phyloP scores from a whole-genome alignment of 371 early-diverging fungal genomes.

The Nosema muscidifuracis region DNA sequence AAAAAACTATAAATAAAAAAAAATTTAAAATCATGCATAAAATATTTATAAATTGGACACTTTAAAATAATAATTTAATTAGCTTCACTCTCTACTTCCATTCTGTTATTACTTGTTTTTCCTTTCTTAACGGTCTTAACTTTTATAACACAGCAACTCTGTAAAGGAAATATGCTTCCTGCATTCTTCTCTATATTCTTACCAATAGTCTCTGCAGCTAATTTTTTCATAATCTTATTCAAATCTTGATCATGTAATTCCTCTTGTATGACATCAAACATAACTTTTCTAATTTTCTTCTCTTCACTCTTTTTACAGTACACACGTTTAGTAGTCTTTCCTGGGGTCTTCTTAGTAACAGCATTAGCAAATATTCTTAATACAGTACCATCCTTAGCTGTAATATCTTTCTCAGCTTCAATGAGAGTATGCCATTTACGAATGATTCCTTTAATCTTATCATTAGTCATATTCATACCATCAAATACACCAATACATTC shows the following conservation, averaged over 20 bases:
- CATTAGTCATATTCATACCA: constrained; percentile 98
- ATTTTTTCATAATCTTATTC: constrained; percentile 89
- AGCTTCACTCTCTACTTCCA: constrained; percentile 22
- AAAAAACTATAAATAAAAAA: too few relatives aligned
- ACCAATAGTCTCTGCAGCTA: constrained; percentile 72
- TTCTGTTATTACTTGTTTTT: neutral
- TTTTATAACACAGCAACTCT: constrained; percentile 92
- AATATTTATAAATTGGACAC: too few relatives aligned
- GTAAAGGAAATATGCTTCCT: constrained; percentile 92
- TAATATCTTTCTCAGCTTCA: constrained; percentile 93
- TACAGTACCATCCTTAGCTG: constrained; percentile 97
- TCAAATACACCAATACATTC: constrained; percentile 98
- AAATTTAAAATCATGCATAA: too few relatives aligned
- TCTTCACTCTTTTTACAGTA: constrained; percentile 93
- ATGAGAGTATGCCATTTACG: constrained; percentile 99
- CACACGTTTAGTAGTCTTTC: constrained; percentile 92
- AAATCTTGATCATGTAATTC: constrained; percentile 81
- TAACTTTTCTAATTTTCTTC: constrained; percentile 96
- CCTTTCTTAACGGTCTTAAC: constrained; percentile 88
- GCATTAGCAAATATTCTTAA: constrained; percentile 91
- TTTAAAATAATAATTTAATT: neutral
- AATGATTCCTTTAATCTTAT: constrained; percentile 97
- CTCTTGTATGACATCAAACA: constrained; percentile 90
- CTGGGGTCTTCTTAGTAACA: constrained; percentile 87
- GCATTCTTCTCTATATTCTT: constrained; percentile 90